Evolutionary conservation across 2,329 filamentous ascomycete species (phyloP).

Genomic region (Fusarium liriodendri): DNA sequence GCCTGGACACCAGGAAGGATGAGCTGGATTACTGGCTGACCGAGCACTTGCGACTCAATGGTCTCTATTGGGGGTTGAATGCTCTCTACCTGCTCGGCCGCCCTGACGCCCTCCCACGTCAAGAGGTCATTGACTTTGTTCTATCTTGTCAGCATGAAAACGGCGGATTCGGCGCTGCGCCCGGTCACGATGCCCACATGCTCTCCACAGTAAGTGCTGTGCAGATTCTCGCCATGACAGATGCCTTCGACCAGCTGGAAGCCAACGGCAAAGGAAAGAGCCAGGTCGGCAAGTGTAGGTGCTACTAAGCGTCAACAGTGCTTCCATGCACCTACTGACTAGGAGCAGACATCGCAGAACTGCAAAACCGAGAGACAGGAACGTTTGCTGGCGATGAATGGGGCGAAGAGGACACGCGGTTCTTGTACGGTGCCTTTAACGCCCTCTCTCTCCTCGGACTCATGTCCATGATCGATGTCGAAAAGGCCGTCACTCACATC

Average conservation of each 20-base stretch:
- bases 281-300: slow-evolving; percentile 83
- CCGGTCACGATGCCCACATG: slow-evolving; percentile 95
- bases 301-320: slow-evolving; percentile 14
- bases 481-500: slow-evolving; percentile 83
- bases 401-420: slow-evolving; percentile 96
- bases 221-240: slow-evolving; percentile 88
- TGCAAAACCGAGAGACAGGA: slow-evolving; percentile 85
- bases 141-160: slow-evolving; percentile 90
- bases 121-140: slow-evolving; percentile 90
- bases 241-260: slow-evolving; percentile 88
- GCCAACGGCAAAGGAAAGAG: slow-evolving; percentile 70
- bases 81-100: slow-evolving; percentile 86
- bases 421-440: slow-evolving; percentile 91
- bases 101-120: slow-evolving; percentile 83
- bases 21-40: slow-evolving; percentile 98
- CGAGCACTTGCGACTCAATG: slow-evolving; percentile 94
- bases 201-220: slow-evolving; percentile 95
- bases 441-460: slow-evolving; percentile 86
- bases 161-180: slow-evolving; percentile 94
- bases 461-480: slow-evolving; percentile 78
- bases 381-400: slow-evolving; percentile 95
- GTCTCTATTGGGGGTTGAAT: slow-evolving; percentile 95
- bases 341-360: slow-evolving; percentile 75
- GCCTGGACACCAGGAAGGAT: slow-evolving; percentile 90
- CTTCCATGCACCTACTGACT: slow-evolving; percentile 37